Percentiles rank a stretch among this genome's conserved stretches.
phyloP scores from a whole-genome alignment of 345 rosid genomes.

The Lumnitzera racemosa region DNA sequence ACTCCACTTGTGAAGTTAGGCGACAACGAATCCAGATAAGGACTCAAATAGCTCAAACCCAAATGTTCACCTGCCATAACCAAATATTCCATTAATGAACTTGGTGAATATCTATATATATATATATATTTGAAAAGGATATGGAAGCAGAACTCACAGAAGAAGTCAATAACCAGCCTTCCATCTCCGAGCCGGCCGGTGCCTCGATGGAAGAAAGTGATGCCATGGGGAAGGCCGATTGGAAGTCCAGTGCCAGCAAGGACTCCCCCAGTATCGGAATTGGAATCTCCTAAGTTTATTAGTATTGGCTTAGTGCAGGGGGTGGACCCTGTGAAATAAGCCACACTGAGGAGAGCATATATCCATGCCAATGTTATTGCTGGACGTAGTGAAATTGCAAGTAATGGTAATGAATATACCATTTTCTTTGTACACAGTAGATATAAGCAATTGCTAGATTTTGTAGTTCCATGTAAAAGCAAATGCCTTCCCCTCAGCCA shows the following conservation, averaged over 20 bases:
- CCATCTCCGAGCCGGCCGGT: conserved; percentile 11
- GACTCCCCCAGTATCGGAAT: conserved; percentile 11
- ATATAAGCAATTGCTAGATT: too few relatives aligned
- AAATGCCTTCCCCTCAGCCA: too few relatives aligned
- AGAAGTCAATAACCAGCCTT: conserved; percentile 3
- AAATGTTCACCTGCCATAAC: conserved; percentile 19
- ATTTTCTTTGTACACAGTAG: too few relatives aligned
- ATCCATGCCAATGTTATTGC: too few relatives aligned
- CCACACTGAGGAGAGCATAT: too few relatives aligned
- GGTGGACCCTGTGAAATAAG: conserved; percentile 3
- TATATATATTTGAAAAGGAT: neutral
- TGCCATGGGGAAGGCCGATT: conserved; percentile 15
- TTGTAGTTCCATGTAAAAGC: too few relatives aligned
- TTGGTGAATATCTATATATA: too few relatives aligned
- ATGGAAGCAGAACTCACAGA: conserved; percentile 3
- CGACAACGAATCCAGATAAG: conserved; percentile 39
- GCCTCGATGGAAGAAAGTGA: conserved; percentile 13
- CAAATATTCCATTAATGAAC: too few relatives aligned
- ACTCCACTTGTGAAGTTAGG: conserved; percentile 42
- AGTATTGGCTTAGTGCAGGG: conserved; percentile 4
- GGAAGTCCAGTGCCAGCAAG: conserved; percentile 13
- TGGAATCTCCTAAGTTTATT: conserved; percentile 13
- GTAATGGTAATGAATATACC: too few relatives aligned
- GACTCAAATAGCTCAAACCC: conserved; percentile 26
- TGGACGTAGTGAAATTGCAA: too few relatives aligned